Percentiles rank a stretch among this genome's conserved stretches.
These are phyloP conservation scores for Suillus spraguei DNA, from an alignment of 768 basidiomycete genomes.

Conservation along the genomic window DNA sequence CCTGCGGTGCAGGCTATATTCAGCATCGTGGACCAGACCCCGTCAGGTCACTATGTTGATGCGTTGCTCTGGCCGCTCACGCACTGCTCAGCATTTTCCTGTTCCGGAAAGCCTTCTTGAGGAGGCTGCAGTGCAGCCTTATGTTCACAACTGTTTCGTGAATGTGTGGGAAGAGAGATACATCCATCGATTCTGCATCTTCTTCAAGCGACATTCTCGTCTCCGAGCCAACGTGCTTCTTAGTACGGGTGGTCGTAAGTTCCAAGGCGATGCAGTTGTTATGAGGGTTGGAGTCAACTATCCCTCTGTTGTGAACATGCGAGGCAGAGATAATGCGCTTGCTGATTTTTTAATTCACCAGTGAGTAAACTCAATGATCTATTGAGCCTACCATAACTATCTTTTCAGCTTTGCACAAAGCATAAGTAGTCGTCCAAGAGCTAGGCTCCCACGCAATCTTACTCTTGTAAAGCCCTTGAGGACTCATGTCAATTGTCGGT, in stretches of 20 bases:
- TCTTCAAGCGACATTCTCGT: slow-evolving; percentile 14
- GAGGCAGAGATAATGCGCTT: neutral
- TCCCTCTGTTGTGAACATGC: slow-evolving; percentile 14
- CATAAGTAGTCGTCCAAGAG: neutral
- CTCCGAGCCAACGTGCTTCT: slow-evolving; percentile 9
- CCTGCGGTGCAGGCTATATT: slow-evolving; percentile 11
- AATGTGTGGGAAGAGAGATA: no score
- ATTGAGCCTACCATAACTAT: neutral
- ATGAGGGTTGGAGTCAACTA: slow-evolving; percentile 6
- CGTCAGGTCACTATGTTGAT: no score
- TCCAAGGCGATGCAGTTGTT: slow-evolving; percentile 9
- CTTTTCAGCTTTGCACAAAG: slow-evolving; percentile 9
- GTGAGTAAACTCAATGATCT: slow-evolving; percentile 7
- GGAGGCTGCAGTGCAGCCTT: no score
- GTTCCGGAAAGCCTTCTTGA: no score
- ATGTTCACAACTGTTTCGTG: no score
- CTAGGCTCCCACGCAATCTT: neutral
- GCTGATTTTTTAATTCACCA: slow-evolving; percentile 14
- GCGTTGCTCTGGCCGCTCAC: no score
- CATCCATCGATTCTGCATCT: no score
- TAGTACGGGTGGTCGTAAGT: neutral
- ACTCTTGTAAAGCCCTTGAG: slow-evolving; percentile 7
- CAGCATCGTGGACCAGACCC: no score
- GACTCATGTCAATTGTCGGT: no score
- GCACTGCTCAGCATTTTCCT: no score